Evolutionary conservation across 1,284 basidiomycete species (phyloP).

Genomic region (Earliella scabrosa): DNA sequence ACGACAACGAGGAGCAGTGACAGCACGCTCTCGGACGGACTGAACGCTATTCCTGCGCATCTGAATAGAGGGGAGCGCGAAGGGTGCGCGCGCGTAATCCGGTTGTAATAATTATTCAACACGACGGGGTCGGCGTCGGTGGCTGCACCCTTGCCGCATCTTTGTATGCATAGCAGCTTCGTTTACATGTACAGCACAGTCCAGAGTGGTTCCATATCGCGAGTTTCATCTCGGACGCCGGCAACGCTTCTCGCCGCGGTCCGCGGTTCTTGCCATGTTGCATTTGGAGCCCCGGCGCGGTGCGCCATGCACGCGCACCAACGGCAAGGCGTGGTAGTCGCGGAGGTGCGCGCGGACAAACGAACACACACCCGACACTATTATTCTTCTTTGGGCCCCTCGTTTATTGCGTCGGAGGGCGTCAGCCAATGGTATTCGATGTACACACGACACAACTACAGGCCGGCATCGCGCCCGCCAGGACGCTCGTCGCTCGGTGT

Average conservation of each 20-base stretch:
- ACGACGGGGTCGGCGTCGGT: constrained; percentile 4
- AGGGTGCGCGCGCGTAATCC: constrained; percentile 9
- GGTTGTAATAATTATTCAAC: constrained; percentile 2
- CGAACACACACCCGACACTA: no score
- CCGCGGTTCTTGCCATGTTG: constrained; percentile 1
- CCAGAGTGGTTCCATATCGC: constrained; percentile 10
- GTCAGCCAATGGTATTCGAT: no score
- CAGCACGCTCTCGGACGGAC: background rate
- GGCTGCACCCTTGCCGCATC: constrained; percentile 6
- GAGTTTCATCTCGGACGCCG: constrained; percentile 18
- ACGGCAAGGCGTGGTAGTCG: no score
- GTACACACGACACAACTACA: no score
- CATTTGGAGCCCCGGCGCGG: background rate
- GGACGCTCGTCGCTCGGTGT: constrained; percentile 1
- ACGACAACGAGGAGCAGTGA: background rate
- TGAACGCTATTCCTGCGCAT: background rate
- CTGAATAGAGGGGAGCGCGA: constrained; percentile 1
- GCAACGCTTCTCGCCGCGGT: constrained; percentile 2
- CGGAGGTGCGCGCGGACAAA: no score
- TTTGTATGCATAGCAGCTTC: constrained; percentile 18
- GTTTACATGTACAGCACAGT: constrained; percentile 19
- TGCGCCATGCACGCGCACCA: no score
- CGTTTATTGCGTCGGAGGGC: no score
- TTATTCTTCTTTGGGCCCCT: no score
- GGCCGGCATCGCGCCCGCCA: background rate